Percentiles rank a stretch among this genome's conserved stretches.
Conservation (phyloP, 768 basidiomycete species). For the Strobilomyces confusus region DNA sequence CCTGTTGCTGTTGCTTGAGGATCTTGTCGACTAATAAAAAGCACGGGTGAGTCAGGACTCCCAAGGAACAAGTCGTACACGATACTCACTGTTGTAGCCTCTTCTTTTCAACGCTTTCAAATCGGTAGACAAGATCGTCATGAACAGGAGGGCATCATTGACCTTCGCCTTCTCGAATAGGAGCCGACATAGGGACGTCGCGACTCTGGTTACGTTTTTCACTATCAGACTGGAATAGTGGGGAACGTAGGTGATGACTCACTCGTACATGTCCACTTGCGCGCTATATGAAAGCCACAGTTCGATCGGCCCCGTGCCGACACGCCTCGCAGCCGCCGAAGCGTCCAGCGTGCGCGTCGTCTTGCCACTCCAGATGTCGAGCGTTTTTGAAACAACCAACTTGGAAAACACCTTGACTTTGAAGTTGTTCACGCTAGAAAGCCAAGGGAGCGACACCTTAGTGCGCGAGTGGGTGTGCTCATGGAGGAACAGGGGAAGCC, state of each 20-base stretch:
- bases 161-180: constrained; percentile 75
- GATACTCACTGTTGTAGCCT: constrained; percentile 72
- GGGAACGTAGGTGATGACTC: constrained; percentile 32
- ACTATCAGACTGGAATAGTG: not conserved
- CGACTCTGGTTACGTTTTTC: constrained; percentile 51
- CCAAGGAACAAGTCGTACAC: not conserved
- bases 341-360: constrained; percentile 59
- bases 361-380: constrained; percentile 49
- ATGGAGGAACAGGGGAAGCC: constrained; percentile 87
- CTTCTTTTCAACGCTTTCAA: constrained; percentile 73
- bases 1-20: constrained; percentile 74
- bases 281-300: constrained; percentile 75
- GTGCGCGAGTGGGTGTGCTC: constrained; percentile 74
- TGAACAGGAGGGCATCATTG: constrained; percentile 85
- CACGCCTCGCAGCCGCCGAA: constrained; percentile 63
- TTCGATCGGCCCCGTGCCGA: constrained; percentile 58
- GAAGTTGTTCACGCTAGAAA: constrained; percentile 61
- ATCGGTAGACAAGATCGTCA: constrained; percentile 92
- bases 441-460: constrained; percentile 61
- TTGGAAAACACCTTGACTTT: constrained; percentile 66
- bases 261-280: constrained; percentile 91
- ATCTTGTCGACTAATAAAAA: constrained; percentile 75
- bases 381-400: constrained; percentile 56
- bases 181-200: constrained; percentile 75
- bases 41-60: constrained; percentile 7